Evolutionary conservation across 2,329 filamentous ascomycete genomes (phyloP).

Genomic region (Nothophoma quercina): DNA sequence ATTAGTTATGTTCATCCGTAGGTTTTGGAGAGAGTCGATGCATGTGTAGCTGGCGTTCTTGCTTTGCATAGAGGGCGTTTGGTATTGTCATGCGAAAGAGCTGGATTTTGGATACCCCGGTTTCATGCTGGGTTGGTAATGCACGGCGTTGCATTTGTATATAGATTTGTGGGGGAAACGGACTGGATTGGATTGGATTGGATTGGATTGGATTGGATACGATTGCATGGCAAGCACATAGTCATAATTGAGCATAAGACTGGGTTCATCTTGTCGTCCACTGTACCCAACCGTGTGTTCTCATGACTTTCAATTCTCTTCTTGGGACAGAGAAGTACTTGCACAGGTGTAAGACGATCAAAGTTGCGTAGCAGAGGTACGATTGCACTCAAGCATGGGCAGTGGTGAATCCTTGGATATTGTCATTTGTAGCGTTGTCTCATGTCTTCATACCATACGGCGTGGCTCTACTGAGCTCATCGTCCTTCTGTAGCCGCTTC

Average conservation of each 20-base stretch:
- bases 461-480: too few species aligned
- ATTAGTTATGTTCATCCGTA: not conserved
- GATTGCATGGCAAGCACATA: not conserved
- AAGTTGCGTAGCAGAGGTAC: too few species aligned
- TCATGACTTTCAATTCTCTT: too few species aligned
- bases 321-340: too few species aligned
- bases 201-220: not conserved
- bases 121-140: not conserved
- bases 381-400: too few species aligned
- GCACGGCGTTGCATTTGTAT: constrained; percentile 1
- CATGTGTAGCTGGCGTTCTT: constrained; percentile 10
- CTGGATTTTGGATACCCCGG: not conserved
- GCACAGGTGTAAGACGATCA: too few species aligned
- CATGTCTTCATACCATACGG: not conserved
- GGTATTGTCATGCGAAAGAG: not conserved
- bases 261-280: too few species aligned
- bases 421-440: not conserved
- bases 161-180: not conserved
- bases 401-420: too few species aligned
- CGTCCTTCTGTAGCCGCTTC: too few species aligned
- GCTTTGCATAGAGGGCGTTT: constrained; percentile 11
- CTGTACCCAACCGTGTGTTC: too few species aligned
- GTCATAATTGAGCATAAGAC: constrained; percentile 10
- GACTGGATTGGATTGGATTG: not conserved
- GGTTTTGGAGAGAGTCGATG: too few species aligned